Base-by-base conservation (phyloP, 1,139 yeast species). In the Pichia inconspicua region DNA sequence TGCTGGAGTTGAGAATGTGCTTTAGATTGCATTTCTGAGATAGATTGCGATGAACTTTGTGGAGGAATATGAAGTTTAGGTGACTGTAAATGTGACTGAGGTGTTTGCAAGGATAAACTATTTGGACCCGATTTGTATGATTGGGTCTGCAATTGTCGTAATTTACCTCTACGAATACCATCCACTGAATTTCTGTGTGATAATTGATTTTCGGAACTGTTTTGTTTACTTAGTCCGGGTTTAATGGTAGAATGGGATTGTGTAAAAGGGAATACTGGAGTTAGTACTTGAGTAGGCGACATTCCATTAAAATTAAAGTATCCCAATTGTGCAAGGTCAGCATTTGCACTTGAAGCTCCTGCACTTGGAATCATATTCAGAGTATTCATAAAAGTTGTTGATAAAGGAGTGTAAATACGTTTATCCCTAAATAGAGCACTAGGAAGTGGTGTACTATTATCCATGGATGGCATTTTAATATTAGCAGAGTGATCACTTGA, bases 231-330 rank as follows among this genome's bases (percentile, higher is more conserved):
- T 6, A 8, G 8, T 2, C 12, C 38, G 15, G n/a, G 19, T 15
- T 35, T 35, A n/a, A 10, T 35, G 19, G 38, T 15, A 17, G 9
- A n/a, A 9, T 35, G 38, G 5, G 27, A 7, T 37, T 19, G 25
- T 2, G 40, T 19, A 12, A 19, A 37, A 7, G 40, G 40, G n/a
- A 37, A 37, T 10, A 37, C 40, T 22, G 40, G 40, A 5, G 50
- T 47, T 14, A 60, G 47, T 30, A 59, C 45, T 45, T 61, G 64
- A 7, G 61, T 52, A 6, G 65, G 65, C 1, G 66, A 62, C 53
- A 60, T 55, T 35, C 58, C 62, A 36, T 58, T 60, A 10, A 60
- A 53, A 15, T 58, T 54, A 42, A 60, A 58, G 40, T 53, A 52
- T 25, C 57, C 58, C 48, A 58, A 58, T 14, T 48, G 46, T 6